Evolutionary conservation across 139 green algal genomes (phyloP).

Genomic region (Nannochloris sp.): DNA sequence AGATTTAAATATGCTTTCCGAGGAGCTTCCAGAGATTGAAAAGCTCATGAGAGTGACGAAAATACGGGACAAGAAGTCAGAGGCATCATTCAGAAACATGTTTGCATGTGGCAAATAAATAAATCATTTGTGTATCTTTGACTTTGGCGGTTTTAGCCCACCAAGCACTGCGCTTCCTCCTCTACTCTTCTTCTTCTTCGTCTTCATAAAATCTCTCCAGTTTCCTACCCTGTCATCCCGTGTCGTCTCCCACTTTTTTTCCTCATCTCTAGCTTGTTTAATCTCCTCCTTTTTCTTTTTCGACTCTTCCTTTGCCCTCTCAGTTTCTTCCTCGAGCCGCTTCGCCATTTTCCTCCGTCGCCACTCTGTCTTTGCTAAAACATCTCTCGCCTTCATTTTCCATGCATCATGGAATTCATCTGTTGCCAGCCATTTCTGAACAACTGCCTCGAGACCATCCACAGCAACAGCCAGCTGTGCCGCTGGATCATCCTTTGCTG

Average conservation of each 20-base stretch:
- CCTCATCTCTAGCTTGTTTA: slow-evolving; percentile 53
- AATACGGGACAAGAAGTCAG: background rate
- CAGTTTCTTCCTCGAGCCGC: slow-evolving; percentile 60
- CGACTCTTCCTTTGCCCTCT: slow-evolving; percentile 34
- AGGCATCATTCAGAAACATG: slow-evolving; percentile 20
- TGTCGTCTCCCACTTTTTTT: slow-evolving; percentile 75
- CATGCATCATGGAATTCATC: slow-evolving; percentile 80
- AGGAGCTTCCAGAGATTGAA: slow-evolving; percentile 10
- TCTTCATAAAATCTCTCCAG: slow-evolving; percentile 67
- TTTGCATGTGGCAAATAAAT: slow-evolving; percentile 13
- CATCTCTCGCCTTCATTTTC: slow-evolving; percentile 66
- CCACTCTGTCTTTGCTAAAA: slow-evolving; percentile 72
- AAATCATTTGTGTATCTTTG: slow-evolving; percentile 23
- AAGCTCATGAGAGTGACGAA: background rate
- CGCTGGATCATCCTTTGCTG: slow-evolving; percentile 75
- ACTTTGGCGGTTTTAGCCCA: slow-evolving; percentile 51
- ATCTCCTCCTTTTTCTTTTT: slow-evolving; percentile 55
- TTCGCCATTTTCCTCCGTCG: slow-evolving; percentile 63
- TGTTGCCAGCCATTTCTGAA: slow-evolving; percentile 61
- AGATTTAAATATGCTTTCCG: background rate
- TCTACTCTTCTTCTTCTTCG: slow-evolving; percentile 36
- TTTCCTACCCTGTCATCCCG: slow-evolving; percentile 62
- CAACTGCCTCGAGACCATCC: slow-evolving; percentile 56
- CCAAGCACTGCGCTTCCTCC: slow-evolving; percentile 10
- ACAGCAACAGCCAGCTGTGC: slow-evolving; percentile 56